phyloP scores from a whole-genome alignment of 345 rosid genomes.

The Nephelium lappaceum region DNA sequence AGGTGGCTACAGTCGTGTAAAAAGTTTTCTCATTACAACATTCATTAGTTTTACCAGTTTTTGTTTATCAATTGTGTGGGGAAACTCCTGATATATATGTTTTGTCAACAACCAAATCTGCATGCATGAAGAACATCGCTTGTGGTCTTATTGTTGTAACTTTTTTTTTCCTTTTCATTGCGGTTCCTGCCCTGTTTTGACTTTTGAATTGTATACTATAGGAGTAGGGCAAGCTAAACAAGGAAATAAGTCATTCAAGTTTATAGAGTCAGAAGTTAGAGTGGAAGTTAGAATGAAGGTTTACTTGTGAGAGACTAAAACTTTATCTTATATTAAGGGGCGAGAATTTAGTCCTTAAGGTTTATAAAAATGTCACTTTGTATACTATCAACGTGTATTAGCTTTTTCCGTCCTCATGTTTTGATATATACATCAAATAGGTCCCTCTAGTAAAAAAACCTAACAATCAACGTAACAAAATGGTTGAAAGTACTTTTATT shows the following conservation, averaged over 20 bases:
- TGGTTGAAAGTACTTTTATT: too few relatives aligned
- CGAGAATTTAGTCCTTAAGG: too few relatives aligned
- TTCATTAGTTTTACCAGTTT: neutral
- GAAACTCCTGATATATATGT: neutral
- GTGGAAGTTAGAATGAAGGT: neutral
- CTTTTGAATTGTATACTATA: neutral
- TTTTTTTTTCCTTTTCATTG: neutral
- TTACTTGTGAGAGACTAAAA: neutral
- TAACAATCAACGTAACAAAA: too few relatives aligned
- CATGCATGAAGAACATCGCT: neutral
- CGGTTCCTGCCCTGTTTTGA: too few relatives aligned
- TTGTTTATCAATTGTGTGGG: neutral
- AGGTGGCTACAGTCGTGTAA: neutral
- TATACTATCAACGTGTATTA: too few relatives aligned
- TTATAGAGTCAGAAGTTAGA: neutral
- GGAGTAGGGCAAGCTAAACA: neutral
- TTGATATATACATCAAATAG: too few relatives aligned
- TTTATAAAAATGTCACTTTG: too few relatives aligned
- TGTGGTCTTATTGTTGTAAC: neutral
- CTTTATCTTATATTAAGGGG: neutral
- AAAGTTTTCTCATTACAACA: neutral
- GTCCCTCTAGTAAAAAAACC: too few relatives aligned
- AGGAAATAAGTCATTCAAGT: neutral
- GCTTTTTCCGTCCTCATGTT: too few relatives aligned
- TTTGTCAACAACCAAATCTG: neutral